Conservation (phyloP, 2,329 filamentous ascomycete species). For the Xylaria sp. region DNA sequence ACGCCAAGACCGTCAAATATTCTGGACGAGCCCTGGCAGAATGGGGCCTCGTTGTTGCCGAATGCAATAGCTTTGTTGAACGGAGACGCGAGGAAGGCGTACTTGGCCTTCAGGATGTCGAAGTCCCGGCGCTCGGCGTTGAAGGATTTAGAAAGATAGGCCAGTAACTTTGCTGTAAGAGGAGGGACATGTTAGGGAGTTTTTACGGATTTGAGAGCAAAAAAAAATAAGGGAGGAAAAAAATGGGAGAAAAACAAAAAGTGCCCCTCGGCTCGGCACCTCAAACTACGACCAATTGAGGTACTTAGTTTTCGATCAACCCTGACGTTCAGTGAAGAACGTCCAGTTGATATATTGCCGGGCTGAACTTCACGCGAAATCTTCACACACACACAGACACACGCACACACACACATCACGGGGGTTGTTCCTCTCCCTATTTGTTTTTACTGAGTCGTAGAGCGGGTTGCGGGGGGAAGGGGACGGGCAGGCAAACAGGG, state of each 20-base stretch:
- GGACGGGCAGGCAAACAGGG: background rate
- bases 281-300: no score
- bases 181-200: background rate
- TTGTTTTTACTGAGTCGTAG: no score
- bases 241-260: background rate
- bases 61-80: conserved; percentile 78
- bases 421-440: no score
- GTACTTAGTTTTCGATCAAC: no score
- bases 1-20: conserved; percentile 51
- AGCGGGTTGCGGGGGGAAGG: no score
- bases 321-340: no score
- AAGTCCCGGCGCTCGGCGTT: conserved; percentile 60
- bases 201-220: background rate
- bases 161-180: conserved; percentile 6
- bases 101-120: conserved; percentile 58
- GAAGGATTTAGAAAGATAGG: conserved; percentile 50
- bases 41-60: conserved; percentile 68
- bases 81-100: conserved; percentile 70
- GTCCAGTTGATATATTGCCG: no score
- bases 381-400: no score
- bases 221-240: background rate
- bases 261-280: background rate
- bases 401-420: no score
- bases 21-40: conserved; percentile 70
- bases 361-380: no score